Percentiles rank a stretch among this genome's conserved stretches.
Conservation (phyloP, 2,329 filamentous ascomycete genomes). For the Exophiala aquamarina region DNA sequence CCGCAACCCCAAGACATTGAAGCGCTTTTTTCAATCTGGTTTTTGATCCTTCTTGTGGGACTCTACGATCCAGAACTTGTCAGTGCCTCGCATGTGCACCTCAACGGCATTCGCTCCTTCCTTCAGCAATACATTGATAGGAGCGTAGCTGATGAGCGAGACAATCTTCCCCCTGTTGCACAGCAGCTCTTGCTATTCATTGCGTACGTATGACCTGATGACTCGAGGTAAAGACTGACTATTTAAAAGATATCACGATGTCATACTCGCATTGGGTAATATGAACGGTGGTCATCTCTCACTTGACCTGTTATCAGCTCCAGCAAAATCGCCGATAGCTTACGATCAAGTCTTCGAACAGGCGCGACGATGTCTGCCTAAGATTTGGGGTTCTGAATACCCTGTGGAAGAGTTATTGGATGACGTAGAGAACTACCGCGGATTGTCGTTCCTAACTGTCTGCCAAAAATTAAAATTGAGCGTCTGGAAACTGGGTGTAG, state of each 20-base stretch:
- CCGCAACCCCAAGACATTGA: conserved; percentile 5
- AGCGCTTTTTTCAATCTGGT: conserved; percentile 12
- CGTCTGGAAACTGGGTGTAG: conserved; percentile 8
- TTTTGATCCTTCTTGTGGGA: conserved; percentile 9
- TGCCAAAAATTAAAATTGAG: conserved; percentile 10
- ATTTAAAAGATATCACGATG: conserved; percentile 2
- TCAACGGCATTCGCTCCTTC: conserved; percentile 14
- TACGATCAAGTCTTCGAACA: conserved; percentile 11
- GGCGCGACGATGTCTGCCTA: conserved; percentile 6
- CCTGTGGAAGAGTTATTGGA: conserved; percentile 10
- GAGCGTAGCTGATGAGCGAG: not conserved
- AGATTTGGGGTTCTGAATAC: conserved; percentile 10
- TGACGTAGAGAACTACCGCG: conserved; percentile 15
- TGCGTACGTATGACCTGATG: conserved; percentile 4
- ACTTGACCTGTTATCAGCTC: conserved; percentile 1
- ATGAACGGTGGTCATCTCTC: conserved; percentile 8
- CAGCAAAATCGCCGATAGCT: conserved; percentile 4
- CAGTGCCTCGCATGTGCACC: conserved; percentile 6
- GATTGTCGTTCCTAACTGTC: conserved; percentile 1
- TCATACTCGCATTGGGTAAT: conserved; percentile 5
- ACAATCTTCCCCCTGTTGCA: conserved; percentile 5
- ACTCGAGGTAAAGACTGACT: not conserved
- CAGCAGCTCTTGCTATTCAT: conserved; percentile 14
- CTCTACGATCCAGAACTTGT: conserved; percentile 7
- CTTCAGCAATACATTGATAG: conserved; percentile 2